Evolutionary conservation across 1,284 basidiomycete species (phyloP), one percentile per base, ranked within the genome.

Genomic region (Cutaneotrichosporon curvatum): DNA sequence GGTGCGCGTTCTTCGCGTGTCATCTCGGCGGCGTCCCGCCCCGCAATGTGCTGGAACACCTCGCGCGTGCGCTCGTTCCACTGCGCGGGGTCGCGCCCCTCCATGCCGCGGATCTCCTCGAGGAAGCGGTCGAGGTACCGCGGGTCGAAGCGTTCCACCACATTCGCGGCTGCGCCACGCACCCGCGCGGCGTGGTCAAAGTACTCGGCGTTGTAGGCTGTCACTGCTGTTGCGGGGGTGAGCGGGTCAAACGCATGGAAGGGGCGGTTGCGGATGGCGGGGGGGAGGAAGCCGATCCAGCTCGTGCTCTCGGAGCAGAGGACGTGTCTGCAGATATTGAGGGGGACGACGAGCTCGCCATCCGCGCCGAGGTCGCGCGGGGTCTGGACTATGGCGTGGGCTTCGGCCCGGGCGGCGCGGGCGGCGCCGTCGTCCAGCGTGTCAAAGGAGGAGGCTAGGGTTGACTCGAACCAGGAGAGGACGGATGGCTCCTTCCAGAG

Each of bases 241-340:
- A 91, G 71, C 1, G 87, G 87, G 62, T 92, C 88, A 56, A 83
- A 91, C 3, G 83, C 79, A 43, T 87, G 73, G 15, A 79, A 67
- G 25, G 63, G 57, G n/a, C 51, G 51, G 9, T 57, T 56, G 23
- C 51, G 74, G 52, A 79, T 78, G 12, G 69, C 56, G 2, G 76
- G 73, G 0, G 85, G 86, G 47, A 89, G 75, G 72, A 87, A 91
- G 1, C 80, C 75, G 44, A 84, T 78, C 78, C 80, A 66, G 25
- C 77, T 75, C 10, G 80, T 75, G 54, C 84, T 82, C 45, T 74
- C 69, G 23, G 72, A 78, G 16, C 87, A 82, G 40, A 84, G 73
- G 16, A 87, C 71, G 62, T 91, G 87, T 10, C 88, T 79, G 59
- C 82, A 87, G 35, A 84, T 73, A 12, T 75, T 67, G 37, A 69